A percentile compares a stretch with the other conserved stretches of the same genome.
Evolutionary conservation across 768 basidiomycete species (phyloP).

Genomic region (Tylopilus sp.): DNA sequence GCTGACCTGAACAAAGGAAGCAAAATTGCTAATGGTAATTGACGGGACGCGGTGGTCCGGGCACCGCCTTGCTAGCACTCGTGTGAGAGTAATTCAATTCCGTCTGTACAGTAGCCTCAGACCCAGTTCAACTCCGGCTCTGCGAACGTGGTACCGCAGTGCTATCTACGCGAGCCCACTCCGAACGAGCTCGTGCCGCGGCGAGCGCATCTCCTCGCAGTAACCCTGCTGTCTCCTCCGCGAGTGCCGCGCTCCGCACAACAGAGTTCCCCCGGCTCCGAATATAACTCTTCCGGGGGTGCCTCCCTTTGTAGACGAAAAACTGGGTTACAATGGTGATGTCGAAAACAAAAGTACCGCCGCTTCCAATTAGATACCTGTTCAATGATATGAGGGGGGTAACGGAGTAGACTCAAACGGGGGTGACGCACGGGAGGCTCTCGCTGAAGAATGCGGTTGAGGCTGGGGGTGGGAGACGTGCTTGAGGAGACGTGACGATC

Average conservation of each 20-base stretch:
- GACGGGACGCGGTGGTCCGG: not conserved
- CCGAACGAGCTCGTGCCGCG: constrained; percentile 25
- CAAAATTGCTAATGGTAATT: not conserved
- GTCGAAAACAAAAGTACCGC: constrained; percentile 91
- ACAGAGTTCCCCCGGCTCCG: constrained; percentile 27
- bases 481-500: constrained; percentile 73
- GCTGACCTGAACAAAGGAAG: not conserved
- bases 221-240: constrained; percentile 50
- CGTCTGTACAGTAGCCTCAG: constrained; percentile 2
- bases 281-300: constrained; percentile 30
- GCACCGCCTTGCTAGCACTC: constrained; percentile 17
- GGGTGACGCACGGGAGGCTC: constrained; percentile 71
- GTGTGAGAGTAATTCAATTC: not conserved
- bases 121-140: constrained; percentile 36
- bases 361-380: constrained; percentile 88
- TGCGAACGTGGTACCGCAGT: constrained; percentile 29
- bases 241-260: constrained; percentile 27
- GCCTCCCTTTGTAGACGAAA: constrained; percentile 63
- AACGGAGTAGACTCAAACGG: not conserved
- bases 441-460: constrained; percentile 70
- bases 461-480: constrained; percentile 53
- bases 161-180: constrained; percentile 22
- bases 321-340: constrained; percentile 87
- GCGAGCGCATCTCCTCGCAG: constrained; percentile 41
- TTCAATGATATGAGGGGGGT: not conserved